Conservation (phyloP, 768 basidiomycete genomes). For the Fomitopsis pulvina region DNA sequence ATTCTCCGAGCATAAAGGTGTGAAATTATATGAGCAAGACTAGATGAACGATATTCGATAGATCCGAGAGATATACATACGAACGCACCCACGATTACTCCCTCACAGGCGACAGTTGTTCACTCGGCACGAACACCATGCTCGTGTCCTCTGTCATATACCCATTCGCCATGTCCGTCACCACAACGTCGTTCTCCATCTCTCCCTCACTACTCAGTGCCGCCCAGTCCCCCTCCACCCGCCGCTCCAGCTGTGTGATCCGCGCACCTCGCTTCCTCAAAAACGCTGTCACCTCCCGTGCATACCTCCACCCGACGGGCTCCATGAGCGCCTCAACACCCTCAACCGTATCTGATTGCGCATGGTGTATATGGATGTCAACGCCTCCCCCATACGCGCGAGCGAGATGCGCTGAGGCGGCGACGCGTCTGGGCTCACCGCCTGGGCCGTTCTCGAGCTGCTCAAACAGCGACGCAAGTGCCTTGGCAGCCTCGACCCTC, state of each 20-base stretch:
- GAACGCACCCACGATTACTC: too few species aligned
- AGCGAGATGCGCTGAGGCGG: conserved; percentile 45
- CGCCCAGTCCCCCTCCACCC: conserved; percentile 65
- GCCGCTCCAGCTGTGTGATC: conserved; percentile 43
- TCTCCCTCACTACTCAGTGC: conserved; percentile 60
- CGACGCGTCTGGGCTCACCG: conserved; percentile 38
- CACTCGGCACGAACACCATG: not conserved
- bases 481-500: conserved; percentile 75
- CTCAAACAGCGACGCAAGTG: conserved; percentile 66
- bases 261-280: conserved; percentile 67
- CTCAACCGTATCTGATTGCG: conserved; percentile 15
- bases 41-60: too few species aligned
- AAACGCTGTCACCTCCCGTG: conserved; percentile 67
- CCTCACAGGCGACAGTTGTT: not conserved
- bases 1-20: too few species aligned
- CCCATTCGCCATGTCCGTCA: conserved; percentile 2
- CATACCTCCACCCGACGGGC: conserved; percentile 50
- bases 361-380: conserved; percentile 22
- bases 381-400: conserved; percentile 33
- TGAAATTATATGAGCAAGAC: too few species aligned
- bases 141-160: too few species aligned
- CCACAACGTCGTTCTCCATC: conserved; percentile 14
- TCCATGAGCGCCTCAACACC: conserved; percentile 12
- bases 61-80: too few species aligned
- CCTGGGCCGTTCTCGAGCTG: conserved; percentile 39